Conservation (phyloP, 2,329 filamentous ascomycete genomes). For the Chaetomiaceae sp. region DNA sequence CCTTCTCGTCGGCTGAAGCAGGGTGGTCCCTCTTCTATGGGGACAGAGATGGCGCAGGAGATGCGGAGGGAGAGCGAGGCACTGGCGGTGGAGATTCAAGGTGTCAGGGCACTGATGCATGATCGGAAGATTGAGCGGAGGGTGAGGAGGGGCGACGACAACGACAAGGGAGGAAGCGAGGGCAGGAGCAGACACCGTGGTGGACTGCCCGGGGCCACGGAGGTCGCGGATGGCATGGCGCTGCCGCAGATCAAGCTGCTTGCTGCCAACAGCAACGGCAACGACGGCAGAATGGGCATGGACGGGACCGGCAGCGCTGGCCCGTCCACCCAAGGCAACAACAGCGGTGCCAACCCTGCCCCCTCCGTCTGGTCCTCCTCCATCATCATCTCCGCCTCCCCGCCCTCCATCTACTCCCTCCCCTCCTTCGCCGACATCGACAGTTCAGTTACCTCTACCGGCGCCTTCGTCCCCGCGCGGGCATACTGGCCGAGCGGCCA, state of each 20-base stretch:
- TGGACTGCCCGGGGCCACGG: background rate
- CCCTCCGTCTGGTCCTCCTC: background rate
- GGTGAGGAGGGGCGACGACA: background rate
- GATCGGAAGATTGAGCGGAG: conserved; percentile 1
- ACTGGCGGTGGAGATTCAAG: conserved; percentile 9
- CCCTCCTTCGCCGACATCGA: background rate
- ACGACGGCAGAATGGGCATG: background rate
- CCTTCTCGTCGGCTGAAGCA: no score
- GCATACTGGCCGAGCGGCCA: background rate
- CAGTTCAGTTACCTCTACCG: background rate
- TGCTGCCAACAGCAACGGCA: background rate
- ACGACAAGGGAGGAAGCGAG: background rate
- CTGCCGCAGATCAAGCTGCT: background rate
- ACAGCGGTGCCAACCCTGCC: no score
- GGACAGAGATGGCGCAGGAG: conserved; percentile 1
- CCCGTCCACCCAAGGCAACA: background rate
- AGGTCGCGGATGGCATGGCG: background rate
- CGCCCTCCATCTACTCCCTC: background rate
- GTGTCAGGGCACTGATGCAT: conserved; percentile 1
- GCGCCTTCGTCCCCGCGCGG: background rate
- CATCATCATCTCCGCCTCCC: no score
- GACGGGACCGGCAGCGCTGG: no score
- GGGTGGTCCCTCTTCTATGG: no score
- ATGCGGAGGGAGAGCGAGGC: conserved; percentile 7
- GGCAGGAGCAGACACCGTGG: background rate